Conservation (phyloP, 331 rosid species). For the Pyrus hybrid region DNA sequence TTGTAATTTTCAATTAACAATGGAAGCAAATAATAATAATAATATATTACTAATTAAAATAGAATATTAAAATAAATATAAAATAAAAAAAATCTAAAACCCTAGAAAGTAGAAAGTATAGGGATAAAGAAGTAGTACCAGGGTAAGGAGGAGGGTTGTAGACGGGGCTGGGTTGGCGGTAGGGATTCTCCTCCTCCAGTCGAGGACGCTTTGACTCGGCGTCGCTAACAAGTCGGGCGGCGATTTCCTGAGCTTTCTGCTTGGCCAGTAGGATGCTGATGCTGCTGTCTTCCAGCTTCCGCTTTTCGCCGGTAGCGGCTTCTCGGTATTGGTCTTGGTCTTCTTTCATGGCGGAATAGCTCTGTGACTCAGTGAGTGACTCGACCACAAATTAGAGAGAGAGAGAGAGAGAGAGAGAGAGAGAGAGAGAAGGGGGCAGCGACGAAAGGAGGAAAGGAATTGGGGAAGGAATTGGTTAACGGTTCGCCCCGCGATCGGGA, state of each 20-base stretch:
- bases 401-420: too few relatives aligned
- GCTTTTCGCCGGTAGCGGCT: slow-evolving; percentile 15
- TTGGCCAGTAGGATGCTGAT: slow-evolving; percentile 29
- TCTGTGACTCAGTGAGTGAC: slow-evolving; percentile 8
- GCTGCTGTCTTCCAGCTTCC: slow-evolving; percentile 40
- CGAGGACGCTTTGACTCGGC: slow-evolving; percentile 49
- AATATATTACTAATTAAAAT: not conserved
- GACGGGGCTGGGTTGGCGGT: slow-evolving; percentile 11
- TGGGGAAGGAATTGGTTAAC: not conserved
- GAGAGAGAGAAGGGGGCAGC: not conserved
- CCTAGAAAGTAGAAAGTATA: slow-evolving; percentile 16
- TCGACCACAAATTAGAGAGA: not conserved
- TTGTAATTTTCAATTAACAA: not conserved
- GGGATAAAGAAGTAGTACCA: slow-evolving; percentile 6
- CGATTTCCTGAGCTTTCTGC: slow-evolving; percentile 47
- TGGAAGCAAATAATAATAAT: not conserved
- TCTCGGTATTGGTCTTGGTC: slow-evolving; percentile 9
- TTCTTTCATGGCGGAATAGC: slow-evolving; percentile 30
- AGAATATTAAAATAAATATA: not conserved
- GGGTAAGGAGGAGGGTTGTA: slow-evolving; percentile 21
- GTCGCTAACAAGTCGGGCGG: slow-evolving; percentile 33
- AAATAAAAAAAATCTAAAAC: slow-evolving; percentile 9
- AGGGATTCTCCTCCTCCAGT: slow-evolving; percentile 14
- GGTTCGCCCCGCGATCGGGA: too few relatives aligned
- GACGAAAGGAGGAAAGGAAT: slow-evolving; percentile 3